Evolutionary conservation across 2,329 filamentous ascomycete genomes (phyloP), one percentile per base, ranked within the genome.

Genomic region (Botrytis cinerea): DNA sequence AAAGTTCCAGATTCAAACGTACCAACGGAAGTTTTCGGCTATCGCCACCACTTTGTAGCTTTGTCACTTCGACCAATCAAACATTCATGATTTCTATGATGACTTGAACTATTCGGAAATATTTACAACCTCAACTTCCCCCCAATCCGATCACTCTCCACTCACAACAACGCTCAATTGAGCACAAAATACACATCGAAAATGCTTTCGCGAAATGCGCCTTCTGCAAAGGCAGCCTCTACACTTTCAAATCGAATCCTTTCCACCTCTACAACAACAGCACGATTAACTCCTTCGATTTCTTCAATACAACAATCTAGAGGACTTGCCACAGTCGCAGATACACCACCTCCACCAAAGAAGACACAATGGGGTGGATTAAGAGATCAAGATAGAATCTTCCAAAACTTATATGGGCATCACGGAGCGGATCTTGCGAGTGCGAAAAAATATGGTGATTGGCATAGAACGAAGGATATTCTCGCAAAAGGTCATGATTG

Each of bases 401-500:
- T 99, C 86, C 95, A 97, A 86, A 99, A 99, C 86, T 88, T 99
- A 74, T 99, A 99, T 86, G 91, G 94, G 81, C 94, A 96, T 82
- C 94, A 93, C 85, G 94, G 94, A 70, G 89, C 94, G 76, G 95
- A 98, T 83, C 86, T 99, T 79, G 95, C 96, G 87, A 94, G 91
- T 82, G 95, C 96, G 71, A 95, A 94, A 91, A 97, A 97, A 86
- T 97, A 97, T 88, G 96, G 96, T 79, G 96, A 98, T 84, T 99
- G 96, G 96, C 90, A 99, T 87, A 97, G 97, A 89, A 99, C 96
- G 73, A 99, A 99, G 89, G 96, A 99, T 83, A 99, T 99, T 74
- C 84, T 99, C 74, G 85, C 94, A 79, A 99, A 99, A 88, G 96
- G 96, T 73, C 93, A 99, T 84, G 95, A 99, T 81, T 99, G 96